Conservation (phyloP, 768 basidiomycete genomes). For the Naganishia antarctica region DNA sequence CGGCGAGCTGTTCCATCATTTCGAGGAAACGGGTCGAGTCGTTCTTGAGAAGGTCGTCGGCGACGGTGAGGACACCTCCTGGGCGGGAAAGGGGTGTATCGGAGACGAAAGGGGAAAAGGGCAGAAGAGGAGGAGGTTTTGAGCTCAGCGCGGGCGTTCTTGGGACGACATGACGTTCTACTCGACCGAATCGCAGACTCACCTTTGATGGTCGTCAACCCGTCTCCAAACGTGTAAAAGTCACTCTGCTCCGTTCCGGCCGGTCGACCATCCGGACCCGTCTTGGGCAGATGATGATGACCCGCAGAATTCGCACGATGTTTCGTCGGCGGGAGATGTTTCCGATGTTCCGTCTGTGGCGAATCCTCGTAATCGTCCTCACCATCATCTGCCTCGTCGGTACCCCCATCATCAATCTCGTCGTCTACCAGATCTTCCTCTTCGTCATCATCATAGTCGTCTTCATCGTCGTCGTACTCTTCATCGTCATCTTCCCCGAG, state of each 20-base stretch:
- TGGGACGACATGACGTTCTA: not conserved
- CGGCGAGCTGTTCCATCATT: conserved; percentile 99
- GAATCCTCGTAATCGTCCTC: conserved; percentile 44
- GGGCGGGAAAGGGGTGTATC: conserved; percentile 49
- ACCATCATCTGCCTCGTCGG: conserved; percentile 58
- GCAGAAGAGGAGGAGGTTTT: conserved; percentile 12
- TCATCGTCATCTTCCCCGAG: conserved; percentile 46
- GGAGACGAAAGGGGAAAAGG: conserved; percentile 30
- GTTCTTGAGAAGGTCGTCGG: conserved; percentile 96
- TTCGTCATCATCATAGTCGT: conserved; percentile 37
- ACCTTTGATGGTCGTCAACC: conserved; percentile 65
- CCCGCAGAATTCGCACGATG: not conserved
- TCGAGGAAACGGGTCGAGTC: conserved; percentile 98
- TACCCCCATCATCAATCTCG: conserved; percentile 58
- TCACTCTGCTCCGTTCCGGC: conserved; percentile 54
- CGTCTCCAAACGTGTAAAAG: conserved; percentile 72
- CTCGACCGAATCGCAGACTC: conserved; percentile 26
- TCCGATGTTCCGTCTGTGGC: conserved; percentile 55
- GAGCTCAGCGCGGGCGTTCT: conserved; percentile 10
- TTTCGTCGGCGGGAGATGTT: conserved; percentile 57
- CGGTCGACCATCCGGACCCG: conserved; percentile 21
- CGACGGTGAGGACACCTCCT: conserved; percentile 95
- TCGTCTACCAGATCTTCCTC: conserved; percentile 50
- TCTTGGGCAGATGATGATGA: conserved; percentile 30
- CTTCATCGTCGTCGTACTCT: conserved; percentile 44